Evolutionary conservation across 2,329 filamentous ascomycete species (phyloP).

Genomic region (Hysterium pulicare): DNA sequence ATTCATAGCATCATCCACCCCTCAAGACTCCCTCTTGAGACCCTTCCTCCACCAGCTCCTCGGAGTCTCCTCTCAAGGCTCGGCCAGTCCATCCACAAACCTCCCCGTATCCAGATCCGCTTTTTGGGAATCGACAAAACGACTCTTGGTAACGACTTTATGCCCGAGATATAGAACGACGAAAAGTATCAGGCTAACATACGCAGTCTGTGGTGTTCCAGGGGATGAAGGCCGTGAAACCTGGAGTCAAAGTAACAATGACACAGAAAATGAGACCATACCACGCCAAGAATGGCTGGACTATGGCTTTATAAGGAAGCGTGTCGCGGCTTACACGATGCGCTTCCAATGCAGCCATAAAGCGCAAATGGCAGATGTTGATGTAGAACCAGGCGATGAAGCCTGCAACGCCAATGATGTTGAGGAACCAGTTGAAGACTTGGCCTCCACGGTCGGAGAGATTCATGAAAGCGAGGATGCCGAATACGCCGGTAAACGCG

Average conservation of each 20-base stretch:
- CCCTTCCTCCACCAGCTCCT: not conserved
- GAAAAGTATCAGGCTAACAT: conserved; percentile 39
- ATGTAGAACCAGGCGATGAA: conserved; percentile 42
- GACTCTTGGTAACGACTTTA: conserved; percentile 43
- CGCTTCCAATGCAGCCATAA: conserved; percentile 35
- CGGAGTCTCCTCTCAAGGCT: not conserved
- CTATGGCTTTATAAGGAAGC: conserved; percentile 36
- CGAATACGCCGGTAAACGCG: conserved; percentile 49
- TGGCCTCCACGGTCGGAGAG: conserved; percentile 58
- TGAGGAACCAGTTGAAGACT: conserved; percentile 52
- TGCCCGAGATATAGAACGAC: conserved; percentile 57
- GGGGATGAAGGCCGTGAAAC: conserved; percentile 41
- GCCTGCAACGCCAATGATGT: conserved; percentile 39
- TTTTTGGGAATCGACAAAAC: conserved; percentile 39
- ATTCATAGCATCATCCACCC: not conserved
- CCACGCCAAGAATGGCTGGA: conserved; percentile 32
- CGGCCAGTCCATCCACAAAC: conserved; percentile 22
- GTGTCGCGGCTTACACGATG: conserved; percentile 38
- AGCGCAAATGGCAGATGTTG: conserved; percentile 36
- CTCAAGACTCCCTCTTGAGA: conserved; percentile 17
- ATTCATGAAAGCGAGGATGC: conserved; percentile 68
- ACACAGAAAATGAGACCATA: conserved; percentile 37
- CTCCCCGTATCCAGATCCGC: conserved; percentile 44
- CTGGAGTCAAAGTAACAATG: conserved; percentile 40
- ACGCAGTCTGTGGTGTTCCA: conserved; percentile 34